A percentile compares a stretch with the other conserved stretches of the same genome.
Conservation (phyloP, 2,329 filamentous ascomycete genomes). For the Alternaria rosae region DNA sequence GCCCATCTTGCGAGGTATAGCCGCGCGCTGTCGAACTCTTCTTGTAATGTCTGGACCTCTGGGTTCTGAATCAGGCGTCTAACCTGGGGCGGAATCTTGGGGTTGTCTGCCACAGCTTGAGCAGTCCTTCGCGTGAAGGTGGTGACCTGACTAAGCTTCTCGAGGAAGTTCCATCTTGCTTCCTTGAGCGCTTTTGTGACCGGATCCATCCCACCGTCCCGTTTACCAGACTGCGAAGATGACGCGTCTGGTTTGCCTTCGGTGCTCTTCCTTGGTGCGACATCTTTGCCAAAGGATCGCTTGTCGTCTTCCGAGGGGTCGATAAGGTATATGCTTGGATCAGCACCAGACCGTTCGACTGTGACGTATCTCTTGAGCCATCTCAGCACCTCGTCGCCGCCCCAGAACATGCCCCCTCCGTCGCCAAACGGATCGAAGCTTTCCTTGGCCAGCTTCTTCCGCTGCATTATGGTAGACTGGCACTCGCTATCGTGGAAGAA, state of each 20-base stretch:
- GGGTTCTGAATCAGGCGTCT: constrained; percentile 85
- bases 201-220: constrained; percentile 85
- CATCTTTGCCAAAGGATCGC: constrained; percentile 75
- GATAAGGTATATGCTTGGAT: constrained; percentile 89
- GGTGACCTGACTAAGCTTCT: constrained; percentile 96
- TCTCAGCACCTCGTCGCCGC: constrained; percentile 89
- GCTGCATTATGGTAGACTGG: constrained; percentile 91
- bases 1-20: constrained; percentile 96
- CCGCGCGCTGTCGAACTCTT: constrained; percentile 96
- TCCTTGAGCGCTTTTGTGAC: constrained; percentile 94
- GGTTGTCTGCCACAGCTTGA: constrained; percentile 90
- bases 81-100: constrained; percentile 87
- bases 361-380: constrained; percentile 87
- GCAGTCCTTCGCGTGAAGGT: constrained; percentile 93
- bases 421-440: constrained; percentile 91
- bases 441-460: constrained; percentile 83
- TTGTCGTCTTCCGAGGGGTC: constrained; percentile 88
- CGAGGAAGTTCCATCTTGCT: constrained; percentile 93
- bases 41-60: constrained; percentile 92
- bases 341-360: constrained; percentile 83
- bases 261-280: constrained; percentile 48
- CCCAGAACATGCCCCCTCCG: constrained; percentile 91
- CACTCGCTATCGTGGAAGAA: constrained; percentile 99
- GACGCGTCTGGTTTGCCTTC: constrained; percentile 36
- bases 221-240: constrained; percentile 41